Percentiles rank a stretch among this genome's conserved stretches.
phyloP scores from a whole-genome alignment of 208 protist genomes.

The Acanthamoeba rhysodes region DNA sequence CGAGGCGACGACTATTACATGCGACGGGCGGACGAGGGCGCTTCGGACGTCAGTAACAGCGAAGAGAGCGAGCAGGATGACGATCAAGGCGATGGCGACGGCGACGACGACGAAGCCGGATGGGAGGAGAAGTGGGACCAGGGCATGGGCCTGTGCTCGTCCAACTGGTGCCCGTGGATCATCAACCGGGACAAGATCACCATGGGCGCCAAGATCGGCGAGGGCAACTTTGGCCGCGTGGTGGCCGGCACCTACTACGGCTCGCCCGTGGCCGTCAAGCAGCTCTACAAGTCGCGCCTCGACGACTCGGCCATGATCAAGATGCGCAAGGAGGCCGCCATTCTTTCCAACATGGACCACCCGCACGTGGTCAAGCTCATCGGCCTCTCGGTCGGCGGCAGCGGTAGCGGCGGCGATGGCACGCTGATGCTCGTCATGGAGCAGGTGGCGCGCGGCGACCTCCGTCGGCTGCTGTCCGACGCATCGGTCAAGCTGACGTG shows the following conservation, averaged over 20 bases:
- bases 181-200: slow-evolving; percentile 39
- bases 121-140: slow-evolving; percentile 37
- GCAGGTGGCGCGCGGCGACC: slow-evolving; percentile 80
- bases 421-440: slow-evolving; percentile 85
- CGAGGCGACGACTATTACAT: not conserved
- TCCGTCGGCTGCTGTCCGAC: slow-evolving; percentile 81
- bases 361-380: slow-evolving; percentile 36
- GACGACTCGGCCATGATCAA: slow-evolving; percentile 59
- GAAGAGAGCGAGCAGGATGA: not conserved
- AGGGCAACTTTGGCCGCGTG: slow-evolving; percentile 53
- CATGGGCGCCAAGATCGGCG: slow-evolving; percentile 33
- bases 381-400: not conserved
- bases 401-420: not conserved
- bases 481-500: slow-evolving; percentile 5
- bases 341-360: slow-evolving; percentile 20
- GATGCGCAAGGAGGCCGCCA: slow-evolving; percentile 60
- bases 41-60: too few relatives aligned
- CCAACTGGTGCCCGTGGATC: slow-evolving; percentile 67
- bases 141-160: slow-evolving; percentile 66
- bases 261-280: slow-evolving; percentile 53
- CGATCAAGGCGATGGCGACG: not conserved
- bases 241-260: slow-evolving; percentile 10
- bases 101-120: not conserved
- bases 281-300: slow-evolving; percentile 16
- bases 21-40: not conserved